Base-by-base conservation (phyloP, 1,284 basidiomycete genomes). In the Agaricales sp. region DNA sequence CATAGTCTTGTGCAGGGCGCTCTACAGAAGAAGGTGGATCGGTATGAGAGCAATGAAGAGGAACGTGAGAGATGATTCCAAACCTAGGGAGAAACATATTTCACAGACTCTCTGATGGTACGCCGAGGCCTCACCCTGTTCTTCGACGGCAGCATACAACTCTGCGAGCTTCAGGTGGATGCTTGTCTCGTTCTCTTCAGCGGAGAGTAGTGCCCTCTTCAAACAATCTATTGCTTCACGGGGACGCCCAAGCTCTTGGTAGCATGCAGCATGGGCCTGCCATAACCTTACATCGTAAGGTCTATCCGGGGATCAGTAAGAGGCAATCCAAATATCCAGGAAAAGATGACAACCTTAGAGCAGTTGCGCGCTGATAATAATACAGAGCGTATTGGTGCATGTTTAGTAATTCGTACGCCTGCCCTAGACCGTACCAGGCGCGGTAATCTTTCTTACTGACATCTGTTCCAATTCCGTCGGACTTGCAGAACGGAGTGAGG, bases 401-500 rank as follows among this genome's bases (percentile, higher is more conserved):
- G 59, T 89, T 93, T 53, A 98, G 73, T 30, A 99, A 75, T 63
- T 98, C 95, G 63, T 99, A 99, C 16, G 94, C 92, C 63, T 99
- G 95, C 1, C 94, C 96, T 45, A 99, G 81, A 19, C 96, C 96
- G 66, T 96, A 97, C 95, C 96, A 99, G 4, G 95, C 94, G 51
- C 96, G 72, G 62, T 97, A 97, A 64, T 98, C 95, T 63, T 97
- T 96, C 47, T 92, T 79, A 59, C 96, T 96, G 55, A 96, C 86
- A 61, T 97, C 95, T 80, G 48, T 2, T 46, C 21, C 25, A 30
- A 48, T n/a, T n/a, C n/a, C n/a, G n/a, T n/a, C n/a, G n/a, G n/a
- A n/a, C n/a, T n/a, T n/a, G n/a, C n/a, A n/a, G n/a, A n/a, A n/a
- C n/a, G n/a, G n/a, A n/a, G n/a, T n/a, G n/a, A n/a, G n/a, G n/a